Conservation (phyloP, 768 basidiomycete species). For the Pholiota conissans region DNA sequence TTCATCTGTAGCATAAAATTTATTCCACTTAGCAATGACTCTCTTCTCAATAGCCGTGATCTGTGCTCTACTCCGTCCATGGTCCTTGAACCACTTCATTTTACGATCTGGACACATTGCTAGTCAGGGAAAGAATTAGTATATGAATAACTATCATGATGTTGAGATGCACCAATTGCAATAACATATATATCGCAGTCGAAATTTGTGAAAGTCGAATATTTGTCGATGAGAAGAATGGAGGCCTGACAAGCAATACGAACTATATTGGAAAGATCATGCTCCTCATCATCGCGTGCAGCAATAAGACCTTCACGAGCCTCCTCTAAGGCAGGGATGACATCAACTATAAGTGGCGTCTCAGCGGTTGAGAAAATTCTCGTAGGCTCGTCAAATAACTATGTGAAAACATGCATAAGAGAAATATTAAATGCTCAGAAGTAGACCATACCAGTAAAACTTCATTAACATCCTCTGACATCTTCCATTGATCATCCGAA, state of each 20-base stretch:
- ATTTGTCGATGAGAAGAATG: constrained; percentile 18
- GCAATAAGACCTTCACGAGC: neutral
- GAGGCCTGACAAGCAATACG: constrained; percentile 13
- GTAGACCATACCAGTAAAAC: constrained; percentile 23
- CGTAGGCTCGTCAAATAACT: constrained; percentile 8
- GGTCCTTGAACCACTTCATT: constrained; percentile 18
- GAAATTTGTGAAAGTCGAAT: constrained; percentile 1
- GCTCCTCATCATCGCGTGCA: neutral
- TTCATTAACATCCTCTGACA: constrained; percentile 23
- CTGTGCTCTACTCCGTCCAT: neutral
- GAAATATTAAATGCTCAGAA: constrained; percentile 24
- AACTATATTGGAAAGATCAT: neutral
- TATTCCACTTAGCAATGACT: constrained; percentile 12
- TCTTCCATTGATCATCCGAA: constrained; percentile 23
- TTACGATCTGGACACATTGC: constrained; percentile 23
- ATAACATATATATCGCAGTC: constrained; percentile 17
- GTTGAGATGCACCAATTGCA: constrained; percentile 17
- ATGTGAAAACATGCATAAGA: constrained; percentile 12
- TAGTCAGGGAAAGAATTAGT: too few relatives aligned
- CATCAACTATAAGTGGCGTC: constrained; percentile 8
- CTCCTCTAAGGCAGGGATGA: constrained; percentile 3
- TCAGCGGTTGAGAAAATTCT: constrained; percentile 2
- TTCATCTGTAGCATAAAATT: constrained; percentile 5
- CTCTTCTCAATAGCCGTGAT: constrained; percentile 10
- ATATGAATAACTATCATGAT: too few relatives aligned